These are phyloP conservation scores for Gossypium mustelinum DNA, from an alignment of 345 rosid genomes.

Conservation along the genomic window DNA sequence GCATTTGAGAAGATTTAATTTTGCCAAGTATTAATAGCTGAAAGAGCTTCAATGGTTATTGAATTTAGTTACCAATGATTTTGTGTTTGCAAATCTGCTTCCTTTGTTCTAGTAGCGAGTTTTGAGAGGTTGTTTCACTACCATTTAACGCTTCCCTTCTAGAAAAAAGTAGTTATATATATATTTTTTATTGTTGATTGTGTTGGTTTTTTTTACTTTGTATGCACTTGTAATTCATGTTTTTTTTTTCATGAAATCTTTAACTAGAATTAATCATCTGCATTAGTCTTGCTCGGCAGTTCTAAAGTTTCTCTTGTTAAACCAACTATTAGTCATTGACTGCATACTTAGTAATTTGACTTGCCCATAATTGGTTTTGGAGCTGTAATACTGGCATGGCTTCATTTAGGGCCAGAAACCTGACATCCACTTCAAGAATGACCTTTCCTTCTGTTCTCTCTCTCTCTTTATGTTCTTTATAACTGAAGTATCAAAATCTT, in stretches of 20 bases:
- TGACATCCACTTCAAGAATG: neutral
- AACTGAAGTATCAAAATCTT: neutral
- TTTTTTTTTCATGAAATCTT: neutral
- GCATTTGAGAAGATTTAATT: constrained; percentile 1
- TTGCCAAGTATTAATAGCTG: no score
- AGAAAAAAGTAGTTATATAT: neutral
- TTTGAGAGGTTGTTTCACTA: neutral
- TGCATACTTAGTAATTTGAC: neutral
- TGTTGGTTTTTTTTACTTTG: neutral
- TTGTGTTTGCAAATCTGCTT: neutral
- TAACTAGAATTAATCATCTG: neutral
- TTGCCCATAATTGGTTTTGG: neutral
- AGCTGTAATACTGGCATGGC: neutral
- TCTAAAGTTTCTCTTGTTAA: neutral
- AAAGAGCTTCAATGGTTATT: neutral
- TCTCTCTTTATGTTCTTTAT: neutral
- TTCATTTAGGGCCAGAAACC: neutral
- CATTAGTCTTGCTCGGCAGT: neutral
- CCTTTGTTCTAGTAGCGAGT: neutral
- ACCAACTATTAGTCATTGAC: neutral
- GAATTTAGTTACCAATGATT: neutral
- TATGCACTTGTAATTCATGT: neutral
- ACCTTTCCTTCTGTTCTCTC: neutral
- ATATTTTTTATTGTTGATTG: neutral
- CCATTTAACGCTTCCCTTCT: neutral